A percentile compares a stretch with the other conserved stretches of the same genome.
phyloP scores from a whole-genome alignment of 768 basidiomycete species.

The Porpolomopsis calyptriformis region DNA sequence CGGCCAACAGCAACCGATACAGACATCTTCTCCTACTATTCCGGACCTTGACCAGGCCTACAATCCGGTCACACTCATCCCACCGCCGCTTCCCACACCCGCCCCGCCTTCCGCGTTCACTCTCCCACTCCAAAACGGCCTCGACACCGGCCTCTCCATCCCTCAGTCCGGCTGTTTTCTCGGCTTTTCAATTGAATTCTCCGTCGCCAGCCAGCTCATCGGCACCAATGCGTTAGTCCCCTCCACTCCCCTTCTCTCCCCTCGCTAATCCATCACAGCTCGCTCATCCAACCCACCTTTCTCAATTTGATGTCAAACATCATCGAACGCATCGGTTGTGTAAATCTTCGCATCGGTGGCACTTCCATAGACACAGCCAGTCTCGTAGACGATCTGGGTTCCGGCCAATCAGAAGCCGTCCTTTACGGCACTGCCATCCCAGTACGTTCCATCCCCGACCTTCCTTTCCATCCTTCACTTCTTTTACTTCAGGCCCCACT shows the following conservation, averaged over 20 bases:
- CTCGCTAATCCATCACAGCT: constrained; percentile 15
- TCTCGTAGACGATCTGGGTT: constrained; percentile 30
- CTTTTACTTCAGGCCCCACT: constrained; percentile 58
- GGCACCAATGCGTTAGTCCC: constrained; percentile 32
- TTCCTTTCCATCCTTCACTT: constrained; percentile 7
- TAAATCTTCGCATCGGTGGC: constrained; percentile 51
- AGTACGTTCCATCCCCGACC: constrained; percentile 14
- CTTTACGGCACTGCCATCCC: constrained; percentile 20
- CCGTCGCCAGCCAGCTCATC: constrained; percentile 38
- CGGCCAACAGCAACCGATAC: not conserved
- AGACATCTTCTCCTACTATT: not conserved
- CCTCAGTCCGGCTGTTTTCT: constrained; percentile 34
- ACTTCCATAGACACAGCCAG: constrained; percentile 52
- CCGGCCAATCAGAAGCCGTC: constrained; percentile 34
- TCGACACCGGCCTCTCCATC: constrained; percentile 26
- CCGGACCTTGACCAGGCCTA: constrained; percentile 27
- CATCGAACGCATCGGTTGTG: constrained; percentile 41
- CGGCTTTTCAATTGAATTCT: constrained; percentile 54
- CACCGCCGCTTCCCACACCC: constrained; percentile 43
- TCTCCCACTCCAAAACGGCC: constrained; percentile 32
- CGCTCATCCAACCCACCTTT: constrained; percentile 43
- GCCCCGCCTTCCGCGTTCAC: constrained; percentile 32
- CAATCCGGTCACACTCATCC: constrained; percentile 36
- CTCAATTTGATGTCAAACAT: constrained; percentile 58
- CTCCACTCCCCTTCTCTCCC: constrained; percentile 1